phyloP scores from a whole-genome alignment of 306 rosid species.

The Glycine latifolia region DNA sequence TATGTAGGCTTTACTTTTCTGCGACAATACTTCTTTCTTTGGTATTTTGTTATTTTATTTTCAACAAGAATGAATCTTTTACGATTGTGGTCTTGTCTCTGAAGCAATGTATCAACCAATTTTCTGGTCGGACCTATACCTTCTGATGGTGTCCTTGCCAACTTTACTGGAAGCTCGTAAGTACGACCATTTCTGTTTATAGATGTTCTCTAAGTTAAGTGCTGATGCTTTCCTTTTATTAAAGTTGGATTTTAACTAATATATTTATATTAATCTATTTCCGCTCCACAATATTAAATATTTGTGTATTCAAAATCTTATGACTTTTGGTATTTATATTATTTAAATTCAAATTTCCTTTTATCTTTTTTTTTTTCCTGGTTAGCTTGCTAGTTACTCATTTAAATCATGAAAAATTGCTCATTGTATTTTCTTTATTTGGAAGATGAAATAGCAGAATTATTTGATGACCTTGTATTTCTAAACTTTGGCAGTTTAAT shows the following conservation, averaged over 20 bases:
- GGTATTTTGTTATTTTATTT: constrained; percentile 13
- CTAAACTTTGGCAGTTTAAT: neutral
- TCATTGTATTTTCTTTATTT: neutral
- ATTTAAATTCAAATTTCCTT: constrained; percentile 8
- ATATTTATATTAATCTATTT: constrained; percentile 19
- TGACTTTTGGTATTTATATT: neutral
- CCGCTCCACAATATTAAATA: constrained; percentile 1
- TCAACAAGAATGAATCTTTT: constrained; percentile 18
- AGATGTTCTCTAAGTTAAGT: constrained; percentile 38
- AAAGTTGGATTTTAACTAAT: constrained; percentile 11
- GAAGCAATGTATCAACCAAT: constrained; percentile 88
- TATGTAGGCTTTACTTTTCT: constrained; percentile 58
- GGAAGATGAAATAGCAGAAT: constrained; percentile 20
- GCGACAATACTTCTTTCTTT: constrained; percentile 32
- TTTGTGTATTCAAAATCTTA: neutral
- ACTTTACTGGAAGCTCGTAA: constrained; percentile 85
- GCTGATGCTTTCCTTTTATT: neutral
- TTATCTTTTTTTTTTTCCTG: neutral
- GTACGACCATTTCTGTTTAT: constrained; percentile 50
- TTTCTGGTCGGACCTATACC: constrained; percentile 98
- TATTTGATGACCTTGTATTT: constrained; percentile 21
- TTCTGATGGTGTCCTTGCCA: constrained; percentile 79
- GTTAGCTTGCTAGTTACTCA: neutral
- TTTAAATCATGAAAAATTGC: neutral
- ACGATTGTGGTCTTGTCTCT: constrained; percentile 41